These are phyloP conservation scores for Pythium plurisporium DNA, from an alignment of 352 stramenopile genomes.

Conservation along the genomic window DNA sequence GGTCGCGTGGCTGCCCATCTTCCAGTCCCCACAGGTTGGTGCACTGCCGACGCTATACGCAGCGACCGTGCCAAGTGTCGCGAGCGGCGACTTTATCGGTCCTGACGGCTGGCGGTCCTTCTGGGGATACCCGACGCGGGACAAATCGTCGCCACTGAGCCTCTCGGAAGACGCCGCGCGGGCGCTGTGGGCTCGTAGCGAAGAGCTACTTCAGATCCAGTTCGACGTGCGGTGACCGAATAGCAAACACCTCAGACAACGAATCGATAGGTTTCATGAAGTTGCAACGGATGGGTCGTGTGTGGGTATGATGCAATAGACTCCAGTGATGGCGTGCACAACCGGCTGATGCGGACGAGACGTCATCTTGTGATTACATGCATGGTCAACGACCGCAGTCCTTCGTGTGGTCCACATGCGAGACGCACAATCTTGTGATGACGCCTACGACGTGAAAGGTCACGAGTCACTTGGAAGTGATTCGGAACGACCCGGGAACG, in stretches of 20 bases:
- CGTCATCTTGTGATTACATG: too few relatives aligned
- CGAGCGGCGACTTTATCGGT: slow-evolving; percentile 47
- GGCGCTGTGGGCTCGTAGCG: slow-evolving; percentile 19
- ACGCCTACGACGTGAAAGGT: slow-evolving; percentile 2
- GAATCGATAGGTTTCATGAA: neutral
- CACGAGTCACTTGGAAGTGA: too few relatives aligned
- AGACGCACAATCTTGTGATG: slow-evolving; percentile 3
- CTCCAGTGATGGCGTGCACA: too few relatives aligned
- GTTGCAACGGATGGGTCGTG: neutral
- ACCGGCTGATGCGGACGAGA: too few relatives aligned
- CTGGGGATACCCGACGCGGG: slow-evolving; percentile 39
- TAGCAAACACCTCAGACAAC: too few relatives aligned
- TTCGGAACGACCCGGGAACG: too few relatives aligned
- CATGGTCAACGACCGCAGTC: too few relatives aligned
- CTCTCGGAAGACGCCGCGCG: slow-evolving; percentile 9
- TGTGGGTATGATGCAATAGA: too few relatives aligned
- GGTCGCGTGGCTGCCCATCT: slow-evolving; percentile 32
- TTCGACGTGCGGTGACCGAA: slow-evolving; percentile 10
- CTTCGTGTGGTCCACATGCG: too few relatives aligned
- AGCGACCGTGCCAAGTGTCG: slow-evolving; percentile 33
- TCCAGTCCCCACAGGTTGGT: slow-evolving; percentile 43
- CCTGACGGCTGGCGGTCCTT: slow-evolving; percentile 38
- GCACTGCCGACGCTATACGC: slow-evolving; percentile 52
- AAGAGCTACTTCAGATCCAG: slow-evolving; percentile 13
- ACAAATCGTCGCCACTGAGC: slow-evolving; percentile 30